Conservation (phyloP, 805 yeast species). For the Wickerhamomyces hampshirensis region DNA sequence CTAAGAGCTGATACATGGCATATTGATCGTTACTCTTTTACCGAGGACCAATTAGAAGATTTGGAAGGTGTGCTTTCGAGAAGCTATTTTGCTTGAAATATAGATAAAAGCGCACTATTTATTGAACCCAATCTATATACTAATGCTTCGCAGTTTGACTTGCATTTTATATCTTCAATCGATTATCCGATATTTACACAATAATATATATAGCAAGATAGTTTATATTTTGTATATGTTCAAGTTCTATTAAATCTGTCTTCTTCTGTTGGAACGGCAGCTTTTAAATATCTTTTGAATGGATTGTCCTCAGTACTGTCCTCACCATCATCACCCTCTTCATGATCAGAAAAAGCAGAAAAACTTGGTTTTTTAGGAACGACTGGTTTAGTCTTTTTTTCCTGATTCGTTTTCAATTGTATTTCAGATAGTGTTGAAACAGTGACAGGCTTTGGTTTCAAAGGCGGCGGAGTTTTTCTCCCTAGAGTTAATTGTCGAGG, state of each 20-base stretch:
- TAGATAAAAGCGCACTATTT: too few relatives aligned
- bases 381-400: neutral
- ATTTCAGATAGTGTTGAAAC: neutral
- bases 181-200: too few relatives aligned
- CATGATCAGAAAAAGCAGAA: neutral
- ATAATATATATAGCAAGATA: too few relatives aligned
- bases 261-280: slow-evolving; percentile 33
- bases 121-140: too few relatives aligned
- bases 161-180: too few relatives aligned
- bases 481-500: slow-evolving; percentile 3
- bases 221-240: too few relatives aligned
- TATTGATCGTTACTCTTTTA: slow-evolving; percentile 71
- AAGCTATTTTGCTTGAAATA: slow-evolving; percentile 88
- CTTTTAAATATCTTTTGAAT: slow-evolving; percentile 30
- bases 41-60: slow-evolving; percentile 77
- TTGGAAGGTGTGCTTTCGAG: slow-evolving; percentile 92
- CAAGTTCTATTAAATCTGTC: slow-evolving; percentile 30
- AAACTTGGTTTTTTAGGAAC: neutral
- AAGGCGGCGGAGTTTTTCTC: slow-evolving; percentile 10
- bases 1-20: slow-evolving; percentile 96
- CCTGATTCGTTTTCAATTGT: neutral
- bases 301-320: slow-evolving; percentile 28
- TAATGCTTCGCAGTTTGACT: too few relatives aligned
- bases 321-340: slow-evolving; percentile 7
- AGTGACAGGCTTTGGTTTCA: slow-evolving; percentile 14